phyloP scores from a whole-genome alignment of 2,329 filamentous ascomycete species.

The Endothia cerciana region DNA sequence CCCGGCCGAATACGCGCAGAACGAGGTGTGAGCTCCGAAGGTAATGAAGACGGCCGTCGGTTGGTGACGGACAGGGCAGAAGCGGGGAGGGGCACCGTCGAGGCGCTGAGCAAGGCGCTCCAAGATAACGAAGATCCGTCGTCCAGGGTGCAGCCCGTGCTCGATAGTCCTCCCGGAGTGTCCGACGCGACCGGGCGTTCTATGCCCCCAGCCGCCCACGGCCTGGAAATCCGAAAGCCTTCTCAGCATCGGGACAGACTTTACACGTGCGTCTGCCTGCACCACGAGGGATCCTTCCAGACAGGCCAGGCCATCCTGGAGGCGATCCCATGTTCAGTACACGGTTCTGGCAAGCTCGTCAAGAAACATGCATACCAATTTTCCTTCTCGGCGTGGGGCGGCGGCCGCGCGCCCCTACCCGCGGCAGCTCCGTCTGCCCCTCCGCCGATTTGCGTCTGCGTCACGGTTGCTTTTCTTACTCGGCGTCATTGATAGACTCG shows the following conservation, averaged over 20 bases:
- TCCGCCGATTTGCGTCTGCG: conserved; percentile 9
- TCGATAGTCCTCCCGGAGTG: background rate
- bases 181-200: background rate
- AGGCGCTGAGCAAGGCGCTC: background rate
- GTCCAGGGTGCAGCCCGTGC: background rate
- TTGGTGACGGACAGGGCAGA: background rate
- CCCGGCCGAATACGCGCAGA: background rate
- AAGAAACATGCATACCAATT: conserved; percentile 6
- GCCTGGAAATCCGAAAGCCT: background rate
- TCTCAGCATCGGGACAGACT: background rate
- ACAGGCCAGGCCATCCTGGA: background rate
- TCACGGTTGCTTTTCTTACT: conserved; percentile 18
- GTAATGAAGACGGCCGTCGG: background rate
- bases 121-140: background rate
- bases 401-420: conserved; percentile 2
- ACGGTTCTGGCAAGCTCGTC: background rate
- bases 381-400: conserved; percentile 8
- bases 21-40: background rate
- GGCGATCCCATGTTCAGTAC: background rate
- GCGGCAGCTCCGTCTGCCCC: conserved; percentile 4
- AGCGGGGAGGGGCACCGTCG: too few species aligned
- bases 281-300: background rate
- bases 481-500: conserved; percentile 26
- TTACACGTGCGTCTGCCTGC: background rate
- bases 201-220: background rate